A percentile compares a stretch with the other conserved stretches of the same genome.
Evolutionary conservation across 257 asterid genomes (phyloP).

Genomic region (Ilex asprella): DNA sequence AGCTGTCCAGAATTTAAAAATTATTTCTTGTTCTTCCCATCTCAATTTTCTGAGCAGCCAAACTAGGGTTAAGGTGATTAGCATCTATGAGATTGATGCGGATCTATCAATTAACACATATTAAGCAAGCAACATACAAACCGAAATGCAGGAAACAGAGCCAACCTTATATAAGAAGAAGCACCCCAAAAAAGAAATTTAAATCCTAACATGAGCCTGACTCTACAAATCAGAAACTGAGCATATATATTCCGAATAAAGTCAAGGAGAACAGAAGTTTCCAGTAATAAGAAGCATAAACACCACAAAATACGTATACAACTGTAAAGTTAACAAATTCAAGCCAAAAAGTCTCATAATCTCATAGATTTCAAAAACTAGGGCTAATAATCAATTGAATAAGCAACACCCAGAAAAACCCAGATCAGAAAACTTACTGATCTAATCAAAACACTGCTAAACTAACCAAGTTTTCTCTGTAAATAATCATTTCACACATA

Average conservation of each 20-base stretch:
- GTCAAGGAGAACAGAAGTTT: not conserved
- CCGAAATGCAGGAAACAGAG: not conserved
- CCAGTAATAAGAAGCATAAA: no score
- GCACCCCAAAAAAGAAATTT: not conserved
- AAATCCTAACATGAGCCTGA: not conserved
- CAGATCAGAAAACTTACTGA: not conserved
- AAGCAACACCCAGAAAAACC: not conserved
- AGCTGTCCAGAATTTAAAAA: not conserved
- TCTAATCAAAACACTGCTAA: not conserved
- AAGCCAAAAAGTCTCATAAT: no score
- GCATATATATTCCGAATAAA: not conserved
- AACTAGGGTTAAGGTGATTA: not conserved
- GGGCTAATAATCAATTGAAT: not conserved
- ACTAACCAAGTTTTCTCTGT: not conserved
- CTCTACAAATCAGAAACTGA: not conserved
- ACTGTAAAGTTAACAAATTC: no score
- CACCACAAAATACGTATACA: no score
- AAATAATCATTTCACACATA: no score
- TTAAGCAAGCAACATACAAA: not conserved
- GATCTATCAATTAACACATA: not conserved
- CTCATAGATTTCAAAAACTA: no score
- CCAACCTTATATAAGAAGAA: not conserved
- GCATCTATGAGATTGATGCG: not conserved
- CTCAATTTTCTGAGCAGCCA: not conserved
- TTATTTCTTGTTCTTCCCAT: not conserved